Conservation (phyloP, 2,329 filamentous ascomycete species). For the Paraphaeosphaeria minitans region DNA sequence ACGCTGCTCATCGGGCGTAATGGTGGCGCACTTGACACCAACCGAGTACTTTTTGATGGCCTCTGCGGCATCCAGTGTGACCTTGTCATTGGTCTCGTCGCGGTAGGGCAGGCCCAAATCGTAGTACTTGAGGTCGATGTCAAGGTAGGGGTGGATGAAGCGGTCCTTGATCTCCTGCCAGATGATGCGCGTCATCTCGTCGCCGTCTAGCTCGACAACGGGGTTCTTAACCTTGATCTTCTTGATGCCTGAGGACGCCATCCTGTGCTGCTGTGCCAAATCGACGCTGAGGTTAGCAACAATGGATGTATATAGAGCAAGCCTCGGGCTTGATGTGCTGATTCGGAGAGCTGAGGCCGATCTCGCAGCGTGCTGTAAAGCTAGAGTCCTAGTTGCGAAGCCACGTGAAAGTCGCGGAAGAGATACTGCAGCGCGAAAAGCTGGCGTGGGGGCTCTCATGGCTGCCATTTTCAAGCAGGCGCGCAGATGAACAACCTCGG, state of each 20-base stretch:
- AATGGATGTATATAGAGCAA: conserved; percentile 3
- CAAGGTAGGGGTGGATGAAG: conserved; percentile 95
- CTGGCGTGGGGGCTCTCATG: conserved; percentile 39
- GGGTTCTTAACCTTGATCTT: conserved; percentile 99
- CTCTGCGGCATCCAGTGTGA: conserved; percentile 92
- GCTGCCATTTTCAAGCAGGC: conserved; percentile 18
- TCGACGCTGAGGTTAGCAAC: conserved; percentile 3
- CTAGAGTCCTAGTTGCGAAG: conserved; percentile 40
- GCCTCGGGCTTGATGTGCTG: conserved; percentile 20
- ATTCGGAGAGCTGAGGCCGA: conserved; percentile 25
- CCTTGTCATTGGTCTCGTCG: conserved; percentile 94
- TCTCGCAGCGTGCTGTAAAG: conserved; percentile 27
- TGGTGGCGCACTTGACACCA: conserved; percentile 98
- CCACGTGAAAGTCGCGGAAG: conserved; percentile 28
- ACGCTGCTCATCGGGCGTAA: conserved; percentile 95
- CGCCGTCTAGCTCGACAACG: conserved; percentile 94
- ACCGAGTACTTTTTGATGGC: conserved; percentile 99
- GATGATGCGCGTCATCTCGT: conserved; percentile 97
- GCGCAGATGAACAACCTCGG: conserved; percentile 35
- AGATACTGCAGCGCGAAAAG: conserved; percentile 30
- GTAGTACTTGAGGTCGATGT: conserved; percentile 98
- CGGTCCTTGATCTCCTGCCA: conserved; percentile 97
- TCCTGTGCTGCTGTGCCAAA: conserved; percentile 34
- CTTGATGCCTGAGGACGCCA: conserved; percentile 73
- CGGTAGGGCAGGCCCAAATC: conserved; percentile 92